Evolutionary conservation across 768 basidiomycete genomes (phyloP).

Genomic region (Epithele typhae): DNA sequence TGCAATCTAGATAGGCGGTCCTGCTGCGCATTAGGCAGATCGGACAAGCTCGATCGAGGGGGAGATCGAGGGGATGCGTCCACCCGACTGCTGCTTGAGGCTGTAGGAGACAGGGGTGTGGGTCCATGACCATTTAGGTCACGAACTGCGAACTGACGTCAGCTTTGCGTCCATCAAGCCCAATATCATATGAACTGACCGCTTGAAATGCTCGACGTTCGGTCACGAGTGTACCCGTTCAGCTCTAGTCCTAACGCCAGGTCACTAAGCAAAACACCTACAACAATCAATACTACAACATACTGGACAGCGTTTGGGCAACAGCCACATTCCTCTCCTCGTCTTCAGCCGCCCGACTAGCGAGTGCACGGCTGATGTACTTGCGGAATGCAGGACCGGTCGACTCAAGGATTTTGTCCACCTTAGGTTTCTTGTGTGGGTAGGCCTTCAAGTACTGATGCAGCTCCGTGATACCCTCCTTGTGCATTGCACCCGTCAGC

Average conservation of each 20-base stretch:
- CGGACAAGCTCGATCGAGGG: constrained; percentile 26
- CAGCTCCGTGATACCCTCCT: constrained; percentile 91
- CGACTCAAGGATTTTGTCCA: constrained; percentile 84
- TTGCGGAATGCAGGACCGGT: constrained; percentile 89
- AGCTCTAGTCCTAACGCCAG: constrained; percentile 56
- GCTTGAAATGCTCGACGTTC: constrained; percentile 22
- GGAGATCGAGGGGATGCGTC: constrained; percentile 28
- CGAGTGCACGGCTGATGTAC: constrained; percentile 84
- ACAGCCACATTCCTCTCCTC: constrained; percentile 75
- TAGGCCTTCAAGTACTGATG: constrained; percentile 91
- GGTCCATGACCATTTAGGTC: constrained; percentile 11
- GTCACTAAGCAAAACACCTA: not conserved
- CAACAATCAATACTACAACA: constrained; percentile 23
- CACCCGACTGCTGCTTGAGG: constrained; percentile 10
- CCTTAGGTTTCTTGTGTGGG: constrained; percentile 75
- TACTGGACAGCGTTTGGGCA: constrained; percentile 80
- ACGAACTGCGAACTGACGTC: not conserved
- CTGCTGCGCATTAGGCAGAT: constrained; percentile 34
- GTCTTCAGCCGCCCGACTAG: constrained; percentile 84
- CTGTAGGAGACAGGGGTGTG: constrained; percentile 16
- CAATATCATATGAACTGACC: constrained; percentile 13
- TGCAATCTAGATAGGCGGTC: constrained; percentile 73
- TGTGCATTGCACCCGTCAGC: constrained; percentile 84
- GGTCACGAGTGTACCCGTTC: constrained; percentile 43
- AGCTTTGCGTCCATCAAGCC: not conserved